phyloP scores from a whole-genome alignment of 345 rosid genomes.

The Psidium friedrichsthalianum region DNA sequence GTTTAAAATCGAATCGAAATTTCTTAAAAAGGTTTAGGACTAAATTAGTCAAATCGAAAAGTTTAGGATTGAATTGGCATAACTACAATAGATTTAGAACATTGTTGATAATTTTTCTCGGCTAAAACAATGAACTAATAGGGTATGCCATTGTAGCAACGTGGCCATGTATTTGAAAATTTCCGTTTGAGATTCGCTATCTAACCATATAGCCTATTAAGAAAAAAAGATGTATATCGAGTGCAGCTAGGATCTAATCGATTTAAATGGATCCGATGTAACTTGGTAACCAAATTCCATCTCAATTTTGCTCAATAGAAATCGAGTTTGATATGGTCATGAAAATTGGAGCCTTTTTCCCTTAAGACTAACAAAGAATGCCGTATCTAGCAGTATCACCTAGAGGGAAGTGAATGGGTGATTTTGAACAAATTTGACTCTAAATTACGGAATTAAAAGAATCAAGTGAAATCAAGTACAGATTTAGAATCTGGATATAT shows the following conservation, averaged over 20 bases:
- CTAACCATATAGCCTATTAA: neutral
- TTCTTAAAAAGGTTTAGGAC: too few species aligned
- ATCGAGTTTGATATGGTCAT: neutral
- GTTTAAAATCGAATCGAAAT: too few species aligned
- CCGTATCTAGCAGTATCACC: too few species aligned
- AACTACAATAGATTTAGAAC: too few species aligned
- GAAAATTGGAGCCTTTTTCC: neutral
- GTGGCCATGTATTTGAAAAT: neutral
- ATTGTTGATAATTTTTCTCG: neutral
- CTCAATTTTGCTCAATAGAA: neutral
- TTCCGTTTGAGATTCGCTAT: neutral
- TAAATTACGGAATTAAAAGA: too few species aligned
- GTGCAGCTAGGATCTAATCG: neutral
- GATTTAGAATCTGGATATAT: too few species aligned
- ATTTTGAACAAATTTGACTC: too few species aligned
- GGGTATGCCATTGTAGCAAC: neutral
- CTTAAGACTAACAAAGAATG: too few species aligned
- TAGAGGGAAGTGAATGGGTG: too few species aligned
- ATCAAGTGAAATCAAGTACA: too few species aligned
- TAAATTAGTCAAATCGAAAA: too few species aligned
- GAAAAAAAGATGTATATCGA: neutral
- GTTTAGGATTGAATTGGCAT: too few species aligned
- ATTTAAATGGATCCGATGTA: neutral
- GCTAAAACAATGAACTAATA: neutral
- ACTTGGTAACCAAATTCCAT: neutral